Conservation (phyloP, 345 rosid genomes). For the Eucalyptus grandis region DNA sequence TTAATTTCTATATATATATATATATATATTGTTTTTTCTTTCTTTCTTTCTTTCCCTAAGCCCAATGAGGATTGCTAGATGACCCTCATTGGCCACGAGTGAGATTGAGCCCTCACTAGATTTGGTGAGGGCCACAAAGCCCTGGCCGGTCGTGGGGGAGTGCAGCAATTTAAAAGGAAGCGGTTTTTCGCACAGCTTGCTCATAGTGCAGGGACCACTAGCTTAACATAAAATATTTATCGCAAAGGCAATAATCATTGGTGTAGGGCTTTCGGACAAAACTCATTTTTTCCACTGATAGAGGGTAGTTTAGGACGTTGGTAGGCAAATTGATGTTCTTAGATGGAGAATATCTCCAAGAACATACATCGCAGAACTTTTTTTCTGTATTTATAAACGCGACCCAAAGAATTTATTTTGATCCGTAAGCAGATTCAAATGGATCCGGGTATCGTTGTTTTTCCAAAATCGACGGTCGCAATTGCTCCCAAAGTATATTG, state of each 20-base stretch:
- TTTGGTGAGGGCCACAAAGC: no score
- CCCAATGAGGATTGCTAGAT: no score
- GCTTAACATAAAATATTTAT: not conserved
- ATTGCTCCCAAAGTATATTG: not conserved
- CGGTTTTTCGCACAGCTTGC: no score
- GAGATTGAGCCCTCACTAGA: no score
- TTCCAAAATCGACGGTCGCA: not conserved
- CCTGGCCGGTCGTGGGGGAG: no score
- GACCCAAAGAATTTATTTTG: not conserved
- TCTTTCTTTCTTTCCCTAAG: no score
- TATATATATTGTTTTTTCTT: no score
- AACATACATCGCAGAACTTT: not conserved
- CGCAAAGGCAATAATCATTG: not conserved
- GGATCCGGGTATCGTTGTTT: not conserved
- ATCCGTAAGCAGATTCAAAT: not conserved
- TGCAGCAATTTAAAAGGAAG: no score
- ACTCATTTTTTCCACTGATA: not conserved
- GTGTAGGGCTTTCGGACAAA: not conserved
- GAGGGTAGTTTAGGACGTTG: not conserved
- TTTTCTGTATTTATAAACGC: not conserved
- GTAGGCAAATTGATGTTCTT: not conserved
- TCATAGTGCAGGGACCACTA: no score
- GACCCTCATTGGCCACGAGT: no score
- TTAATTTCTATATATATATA: no score
- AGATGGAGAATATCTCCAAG: not conserved